Percentiles rank a stretch among this genome's conserved stretches.
Evolutionary conservation across 2,329 filamentous ascomycete species (phyloP).

Genomic region (Nemania diffusa): DNA sequence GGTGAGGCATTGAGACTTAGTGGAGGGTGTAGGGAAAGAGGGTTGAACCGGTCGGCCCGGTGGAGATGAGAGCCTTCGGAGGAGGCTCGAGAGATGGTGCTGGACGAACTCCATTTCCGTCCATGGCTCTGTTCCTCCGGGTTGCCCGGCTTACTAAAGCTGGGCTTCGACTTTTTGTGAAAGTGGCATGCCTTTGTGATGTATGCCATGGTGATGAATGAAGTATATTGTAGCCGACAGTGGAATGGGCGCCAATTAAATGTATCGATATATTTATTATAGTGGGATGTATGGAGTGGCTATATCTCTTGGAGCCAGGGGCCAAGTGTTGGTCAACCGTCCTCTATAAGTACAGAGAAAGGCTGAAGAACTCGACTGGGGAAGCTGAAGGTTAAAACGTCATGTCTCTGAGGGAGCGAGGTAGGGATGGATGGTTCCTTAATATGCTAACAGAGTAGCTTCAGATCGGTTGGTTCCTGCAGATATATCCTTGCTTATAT

Average conservation of each 20-base stretch:
- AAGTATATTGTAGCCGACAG: not conserved
- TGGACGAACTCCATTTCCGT: conserved; percentile 47
- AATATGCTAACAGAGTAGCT: conserved; percentile 31
- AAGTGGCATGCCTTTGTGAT: conserved; percentile 42
- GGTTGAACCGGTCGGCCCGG: conserved; percentile 40
- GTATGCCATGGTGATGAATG: conserved; percentile 34
- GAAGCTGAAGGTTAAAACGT: not conserved
- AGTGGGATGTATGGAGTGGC: conserved; percentile 13
- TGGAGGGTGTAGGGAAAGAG: conserved; percentile 49
- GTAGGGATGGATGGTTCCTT: conserved; percentile 28
- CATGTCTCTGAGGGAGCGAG: conserved; percentile 8
- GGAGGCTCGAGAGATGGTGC: conserved; percentile 43
- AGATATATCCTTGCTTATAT: conserved; percentile 37
- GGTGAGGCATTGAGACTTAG: conserved; percentile 48
- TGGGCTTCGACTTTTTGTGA: conserved; percentile 46
- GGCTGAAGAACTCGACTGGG: not conserved
- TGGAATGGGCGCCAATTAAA: not conserved
- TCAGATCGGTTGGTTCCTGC: conserved; percentile 44
- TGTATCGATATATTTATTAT: conserved; percentile 15
- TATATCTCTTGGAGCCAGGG: conserved; percentile 28
- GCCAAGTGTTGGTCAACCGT: not conserved
- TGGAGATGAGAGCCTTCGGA: conserved; percentile 39
- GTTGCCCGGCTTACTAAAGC: conserved; percentile 35
- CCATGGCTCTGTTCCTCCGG: conserved; percentile 37
- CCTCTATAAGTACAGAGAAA: not conserved